Percentiles rank a stretch among this genome's conserved stretches.
These are phyloP conservation scores for Polytrichum formosum DNA, from an alignment of 225 moss, liverwort and hornwort genomes.

Conservation along the genomic window DNA sequence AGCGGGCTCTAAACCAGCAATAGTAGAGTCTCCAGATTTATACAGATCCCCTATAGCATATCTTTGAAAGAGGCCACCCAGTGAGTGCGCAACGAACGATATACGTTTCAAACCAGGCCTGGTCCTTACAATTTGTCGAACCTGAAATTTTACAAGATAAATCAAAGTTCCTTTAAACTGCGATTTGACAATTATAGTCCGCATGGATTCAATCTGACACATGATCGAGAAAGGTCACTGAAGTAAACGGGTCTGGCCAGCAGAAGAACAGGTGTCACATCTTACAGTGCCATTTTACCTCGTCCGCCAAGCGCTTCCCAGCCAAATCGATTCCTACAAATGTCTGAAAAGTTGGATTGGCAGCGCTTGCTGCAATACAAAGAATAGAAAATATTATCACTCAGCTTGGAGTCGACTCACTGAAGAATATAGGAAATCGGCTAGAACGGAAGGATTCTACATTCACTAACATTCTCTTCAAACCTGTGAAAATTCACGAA, in stretches of 20 bases:
- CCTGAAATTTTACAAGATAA: slow-evolving; percentile 17
- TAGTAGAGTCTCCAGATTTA: slow-evolving; percentile 32
- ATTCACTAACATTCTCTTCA: background rate
- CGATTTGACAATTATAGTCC: background rate
- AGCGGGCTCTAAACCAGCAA: slow-evolving; percentile 75
- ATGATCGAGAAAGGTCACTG: too few relatives aligned
- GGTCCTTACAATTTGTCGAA: slow-evolving; percentile 49
- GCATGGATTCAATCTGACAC: too few relatives aligned
- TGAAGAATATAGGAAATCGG: background rate
- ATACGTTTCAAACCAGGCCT: slow-evolving; percentile 65
- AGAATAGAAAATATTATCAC: slow-evolving; percentile 5
- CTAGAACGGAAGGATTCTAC: background rate
- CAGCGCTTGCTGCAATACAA: slow-evolving; percentile 65
- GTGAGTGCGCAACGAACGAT: slow-evolving; percentile 83
- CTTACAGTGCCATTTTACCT: slow-evolving; percentile 43
- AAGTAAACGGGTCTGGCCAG: too few relatives aligned
- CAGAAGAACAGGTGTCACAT: too few relatives aligned
- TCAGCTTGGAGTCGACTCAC: background rate
- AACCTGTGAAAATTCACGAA: background rate
- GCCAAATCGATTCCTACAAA: slow-evolving; percentile 84
- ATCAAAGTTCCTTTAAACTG: background rate
- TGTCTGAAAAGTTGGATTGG: slow-evolving; percentile 76
- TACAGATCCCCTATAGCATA: slow-evolving; percentile 68
- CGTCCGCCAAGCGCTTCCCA: slow-evolving; percentile 89
- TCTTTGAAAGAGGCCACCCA: slow-evolving; percentile 83